Evolutionary conservation across 2,329 filamentous ascomycete species (phyloP).

Genomic region (Colletotrichum sp.): DNA sequence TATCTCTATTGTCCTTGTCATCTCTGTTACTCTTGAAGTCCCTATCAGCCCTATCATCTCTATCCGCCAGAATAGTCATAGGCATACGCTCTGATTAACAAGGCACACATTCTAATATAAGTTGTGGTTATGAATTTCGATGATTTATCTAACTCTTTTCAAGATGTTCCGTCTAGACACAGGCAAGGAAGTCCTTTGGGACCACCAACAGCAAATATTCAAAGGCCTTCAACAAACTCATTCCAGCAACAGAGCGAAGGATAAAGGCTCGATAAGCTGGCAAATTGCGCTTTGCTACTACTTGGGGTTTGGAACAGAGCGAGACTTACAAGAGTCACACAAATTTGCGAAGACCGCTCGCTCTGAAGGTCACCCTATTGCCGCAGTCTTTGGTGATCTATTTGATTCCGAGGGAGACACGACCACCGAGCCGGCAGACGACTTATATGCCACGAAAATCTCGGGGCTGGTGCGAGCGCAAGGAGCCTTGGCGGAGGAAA

Average conservation of each 20-base stretch:
- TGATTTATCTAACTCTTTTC: background rate
- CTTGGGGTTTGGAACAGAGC: background rate
- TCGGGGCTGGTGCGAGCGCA: background rate
- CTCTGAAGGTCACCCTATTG: background rate
- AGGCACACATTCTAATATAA: too few relatives aligned
- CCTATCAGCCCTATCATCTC: fast-evolving
- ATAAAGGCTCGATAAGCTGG: background rate
- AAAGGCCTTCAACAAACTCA: background rate
- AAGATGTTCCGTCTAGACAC: background rate
- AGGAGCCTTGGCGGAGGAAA: background rate
- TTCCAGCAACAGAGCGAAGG: background rate
- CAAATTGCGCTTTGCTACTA: background rate
- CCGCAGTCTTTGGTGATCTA: background rate
- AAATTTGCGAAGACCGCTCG: background rate
- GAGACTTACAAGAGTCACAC: background rate
- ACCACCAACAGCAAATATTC: background rate
- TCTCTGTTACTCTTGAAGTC: fast-evolving
- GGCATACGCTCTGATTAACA: too few relatives aligned
- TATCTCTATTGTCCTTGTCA: background rate
- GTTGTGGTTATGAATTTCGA: too few relatives aligned
- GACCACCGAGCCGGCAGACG: fast-evolving
- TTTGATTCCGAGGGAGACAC: background rate
- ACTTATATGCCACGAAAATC: fast-evolving
- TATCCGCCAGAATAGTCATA: background rate
- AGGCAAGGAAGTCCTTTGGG: background rate